Evolutionary conservation across 1,284 basidiomycete genomes (phyloP), one percentile per base, ranked within the genome.

Genomic region (Rhodotorula sp.): DNA sequence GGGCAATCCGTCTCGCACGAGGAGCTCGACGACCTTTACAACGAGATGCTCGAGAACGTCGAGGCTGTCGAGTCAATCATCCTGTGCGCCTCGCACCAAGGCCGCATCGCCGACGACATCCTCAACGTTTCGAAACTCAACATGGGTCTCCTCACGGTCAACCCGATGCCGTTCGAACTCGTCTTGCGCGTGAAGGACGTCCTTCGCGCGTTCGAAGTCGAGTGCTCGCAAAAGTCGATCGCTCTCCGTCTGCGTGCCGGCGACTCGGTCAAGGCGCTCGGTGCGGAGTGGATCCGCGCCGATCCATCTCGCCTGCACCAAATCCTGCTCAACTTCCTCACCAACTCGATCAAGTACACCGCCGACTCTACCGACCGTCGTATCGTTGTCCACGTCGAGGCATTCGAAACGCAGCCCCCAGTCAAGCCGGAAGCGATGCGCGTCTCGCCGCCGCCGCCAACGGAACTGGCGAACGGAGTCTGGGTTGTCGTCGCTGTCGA

Each of bases 31-130:
- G 52, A 37, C 5, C 57, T 78, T 1, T 58, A 60, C 31, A 48
- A 63, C 26, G 77, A 78, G 61, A 68, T 78, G 62, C 50, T 64
- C 26, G 77, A 78, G 54, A 74, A 78, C 52, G 61, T 73, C 22
- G 77, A 78, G 31, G 74, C 77, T 0, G 72, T 77, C 47, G 76
- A 76, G 37, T 76, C 76, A 1, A 78, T 78, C 34, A 62, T 77
- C 16, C 57, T 78, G 1, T 78, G 76, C 54, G 74, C 76, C 8
- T 59, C 67, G 6, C 77, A 76, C 58, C 77, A 78, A 15, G 64
- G 69, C 18, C 70, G 72, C 10, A 76, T 76, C 51, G 72, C 72
- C 34, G 72, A 75, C 31, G 76, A 77, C 62, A 76, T 77, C 9
- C 64, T 77, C n/a, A 68, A 73, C 59, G 70, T 77, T 7, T 69